phyloP scores from a whole-genome alignment of 768 basidiomycete genomes.

The Naganishia kalamii region DNA sequence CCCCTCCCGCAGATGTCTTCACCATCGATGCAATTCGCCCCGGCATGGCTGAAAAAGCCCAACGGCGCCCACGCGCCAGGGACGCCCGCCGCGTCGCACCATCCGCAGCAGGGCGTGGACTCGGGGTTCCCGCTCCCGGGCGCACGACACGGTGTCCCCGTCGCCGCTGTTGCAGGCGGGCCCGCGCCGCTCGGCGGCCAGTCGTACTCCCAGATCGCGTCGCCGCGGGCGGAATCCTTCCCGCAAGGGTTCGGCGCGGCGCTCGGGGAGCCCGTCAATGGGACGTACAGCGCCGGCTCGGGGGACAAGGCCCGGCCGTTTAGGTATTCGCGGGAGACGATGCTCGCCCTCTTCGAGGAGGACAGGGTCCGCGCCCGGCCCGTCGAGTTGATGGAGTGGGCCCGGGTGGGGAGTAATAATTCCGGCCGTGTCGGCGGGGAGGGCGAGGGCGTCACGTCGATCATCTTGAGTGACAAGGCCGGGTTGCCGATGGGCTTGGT shows the following conservation, averaged over 20 bases:
- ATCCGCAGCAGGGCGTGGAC: background rate
- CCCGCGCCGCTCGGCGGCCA: background rate
- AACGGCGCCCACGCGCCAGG: conserved; percentile 28
- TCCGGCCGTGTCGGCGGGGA: conserved; percentile 8
- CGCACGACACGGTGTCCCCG: background rate
- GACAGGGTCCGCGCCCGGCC: conserved; percentile 60
- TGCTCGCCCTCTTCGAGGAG: conserved; percentile 46
- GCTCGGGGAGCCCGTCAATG: background rate
- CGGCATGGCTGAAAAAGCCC: conserved; percentile 45
- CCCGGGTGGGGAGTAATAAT: conserved; percentile 51
- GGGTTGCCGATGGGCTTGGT: conserved; percentile 67
- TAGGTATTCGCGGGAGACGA: conserved; percentile 39
- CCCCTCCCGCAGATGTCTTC: conserved; percentile 18
- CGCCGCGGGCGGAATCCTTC: background rate
- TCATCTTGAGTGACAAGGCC: conserved; percentile 67
- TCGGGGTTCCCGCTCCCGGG: conserved; percentile 4
- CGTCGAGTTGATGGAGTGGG: conserved; percentile 70
- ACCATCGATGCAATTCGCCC: conserved; percentile 45
- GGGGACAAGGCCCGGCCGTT: conserved; percentile 37
- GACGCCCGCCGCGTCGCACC: conserved; percentile 27
- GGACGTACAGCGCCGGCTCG: conserved; percentile 30
- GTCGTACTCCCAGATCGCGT: conserved; percentile 7
- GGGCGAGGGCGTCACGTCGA: conserved; percentile 32
- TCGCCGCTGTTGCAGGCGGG: background rate
- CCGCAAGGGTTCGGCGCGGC: conserved; percentile 7